Conservation (phyloP, 73 alveolate species). For the Stentor roeselii region DNA sequence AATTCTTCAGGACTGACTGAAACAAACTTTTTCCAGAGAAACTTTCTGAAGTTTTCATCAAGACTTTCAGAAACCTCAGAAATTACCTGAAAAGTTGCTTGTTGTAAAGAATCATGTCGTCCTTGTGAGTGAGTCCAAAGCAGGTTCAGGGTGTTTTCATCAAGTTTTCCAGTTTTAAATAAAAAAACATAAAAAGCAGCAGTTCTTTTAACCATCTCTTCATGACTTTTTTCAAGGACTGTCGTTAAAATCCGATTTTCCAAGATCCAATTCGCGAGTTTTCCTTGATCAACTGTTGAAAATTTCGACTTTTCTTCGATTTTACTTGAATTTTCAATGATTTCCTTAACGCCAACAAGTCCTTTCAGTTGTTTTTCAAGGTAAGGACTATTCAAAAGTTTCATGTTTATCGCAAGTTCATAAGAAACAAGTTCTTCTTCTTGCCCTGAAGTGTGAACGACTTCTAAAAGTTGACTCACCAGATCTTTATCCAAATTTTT, state of each 20-base stretch:
- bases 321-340: constrained; percentile 34
- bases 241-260: constrained; percentile 28
- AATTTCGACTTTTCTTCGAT: constrained; percentile 33
- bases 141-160: constrained; percentile 15
- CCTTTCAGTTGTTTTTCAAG: constrained; percentile 70
- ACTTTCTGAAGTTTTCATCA: not conserved
- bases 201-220: constrained; percentile 43
- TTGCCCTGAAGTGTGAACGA: not conserved
- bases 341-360: constrained; percentile 63
- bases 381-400: constrained; percentile 60
- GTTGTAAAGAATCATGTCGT: constrained; percentile 38
- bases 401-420: constrained; percentile 45
- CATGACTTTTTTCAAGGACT: constrained; percentile 33
- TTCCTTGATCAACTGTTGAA: not conserved
- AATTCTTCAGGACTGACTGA: constrained; percentile 36
- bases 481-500: constrained; percentile 46
- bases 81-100: constrained; percentile 33
- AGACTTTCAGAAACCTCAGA: constrained; percentile 28
- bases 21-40: constrained; percentile 29
- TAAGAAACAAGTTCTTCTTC: not conserved
- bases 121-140: constrained; percentile 26
- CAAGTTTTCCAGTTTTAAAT: constrained; percentile 30
- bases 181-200: constrained; percentile 32
- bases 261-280: constrained; percentile 30
- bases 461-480: constrained; percentile 23